Evolutionary conservation across 331 rosid species (phyloP), one percentile per base, ranked within the genome.

Genomic region (Pyracantha coccinea): DNA sequence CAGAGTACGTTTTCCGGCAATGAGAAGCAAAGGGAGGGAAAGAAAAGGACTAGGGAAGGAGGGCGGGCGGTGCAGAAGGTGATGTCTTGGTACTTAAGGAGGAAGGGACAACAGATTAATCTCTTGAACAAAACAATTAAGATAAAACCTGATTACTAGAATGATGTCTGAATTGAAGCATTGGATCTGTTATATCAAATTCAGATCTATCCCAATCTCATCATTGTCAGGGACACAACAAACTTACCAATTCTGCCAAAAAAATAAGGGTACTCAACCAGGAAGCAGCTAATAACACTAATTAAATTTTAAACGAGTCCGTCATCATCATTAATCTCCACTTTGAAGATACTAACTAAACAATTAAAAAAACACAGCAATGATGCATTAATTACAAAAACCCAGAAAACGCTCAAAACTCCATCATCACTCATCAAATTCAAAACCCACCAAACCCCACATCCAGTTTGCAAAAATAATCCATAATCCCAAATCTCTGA

Each of bases 201-300:
- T 54, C 52, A 44, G 58, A 80, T 54, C 80, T 8, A 70, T 28
- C 35, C 24, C 27, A 74, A 33, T 31, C 75, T 62, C 41, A 74
- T 44, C 47, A 57, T 47, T 66, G 45, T 15, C 29, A 47, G 20
- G 33, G 59, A 31, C 23, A 38, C 7, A 6, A 2, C 28, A 71
- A 41, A 35, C 62, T 52, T 5, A 24, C 41, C 69, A 54, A 53
- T 52, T 33, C 44, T 9, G 57, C 10, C 9, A 41, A 11, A 50
- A 27, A 66, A 25, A 65, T 21, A 45, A 44, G 20, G 2, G 8
- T 45, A 32, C 5, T 33, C 21, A 52, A 52, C 58, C 14, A 21
- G 0, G 10, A 57, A 21, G 12, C 32, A 58, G 41, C 7, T 33
- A 44, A 54, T 50, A 74, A 16, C 20, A 31, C 52, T 35, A 28